Evolutionary conservation across 352 stramenopile species (phyloP).

Genomic region (Globisporangium spiculum): DNA sequence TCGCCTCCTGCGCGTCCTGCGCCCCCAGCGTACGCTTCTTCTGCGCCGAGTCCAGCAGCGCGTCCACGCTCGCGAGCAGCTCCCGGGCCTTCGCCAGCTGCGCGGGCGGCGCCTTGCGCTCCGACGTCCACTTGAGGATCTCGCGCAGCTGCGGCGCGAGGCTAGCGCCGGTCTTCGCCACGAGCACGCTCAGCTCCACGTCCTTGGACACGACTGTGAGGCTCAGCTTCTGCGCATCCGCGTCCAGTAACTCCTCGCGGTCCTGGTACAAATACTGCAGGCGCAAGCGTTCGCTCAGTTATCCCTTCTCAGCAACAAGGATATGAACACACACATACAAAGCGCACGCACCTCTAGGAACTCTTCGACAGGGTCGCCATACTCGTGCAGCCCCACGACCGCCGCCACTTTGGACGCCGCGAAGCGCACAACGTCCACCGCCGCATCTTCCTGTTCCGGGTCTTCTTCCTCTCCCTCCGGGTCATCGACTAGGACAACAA

Average conservation of each 20-base stretch:
- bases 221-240: conserved; percentile 40
- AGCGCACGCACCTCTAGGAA: conserved; percentile 31
- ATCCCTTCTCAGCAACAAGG: neutral
- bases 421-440: conserved; percentile 37
- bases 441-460: neutral
- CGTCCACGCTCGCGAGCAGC: conserved; percentile 40
- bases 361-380: conserved; percentile 49
- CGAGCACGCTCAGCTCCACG: conserved; percentile 48
- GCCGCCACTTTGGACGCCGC: conserved; percentile 72
- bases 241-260: conserved; percentile 43
- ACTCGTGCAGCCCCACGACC: conserved; percentile 71
- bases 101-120: conserved; percentile 23
- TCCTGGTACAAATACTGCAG: conserved; percentile 64
- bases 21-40: conserved; percentile 35
- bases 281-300: neutral
- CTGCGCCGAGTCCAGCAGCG: conserved; percentile 38
- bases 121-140: conserved; percentile 46
- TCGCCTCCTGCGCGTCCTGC: conserved; percentile 38
- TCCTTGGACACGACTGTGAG: conserved; percentile 58
- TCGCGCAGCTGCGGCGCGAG: conserved; percentile 39
- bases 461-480: neutral
- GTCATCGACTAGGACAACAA: neutral
- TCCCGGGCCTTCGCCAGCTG: conserved; percentile 29
- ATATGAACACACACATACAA: neutral
- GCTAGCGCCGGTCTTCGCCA: conserved; percentile 42